These are phyloP conservation scores for Pelargonium cotyledonis DNA, from an alignment of 441 rosid genomes.

Conservation along the genomic window DNA sequence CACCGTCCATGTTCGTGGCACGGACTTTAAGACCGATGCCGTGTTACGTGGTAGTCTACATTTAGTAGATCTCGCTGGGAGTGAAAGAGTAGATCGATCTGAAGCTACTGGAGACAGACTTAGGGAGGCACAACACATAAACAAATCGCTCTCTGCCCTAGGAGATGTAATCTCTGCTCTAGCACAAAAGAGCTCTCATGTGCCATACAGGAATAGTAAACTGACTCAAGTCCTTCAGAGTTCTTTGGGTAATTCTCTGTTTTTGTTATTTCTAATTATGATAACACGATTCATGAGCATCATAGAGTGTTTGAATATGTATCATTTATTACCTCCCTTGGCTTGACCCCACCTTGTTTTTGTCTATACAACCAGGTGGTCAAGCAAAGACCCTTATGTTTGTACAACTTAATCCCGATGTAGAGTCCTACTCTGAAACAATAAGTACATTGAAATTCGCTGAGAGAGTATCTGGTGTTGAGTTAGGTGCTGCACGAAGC, in stretches of 20 bases:
- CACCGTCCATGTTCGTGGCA: constrained; percentile 37
- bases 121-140: constrained; percentile 93
- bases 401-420: constrained; percentile 93
- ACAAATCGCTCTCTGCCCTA: constrained; percentile 91
- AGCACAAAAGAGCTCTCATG: constrained; percentile 80
- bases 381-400: constrained; percentile 98
- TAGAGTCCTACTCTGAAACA: constrained; percentile 71
- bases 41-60: constrained; percentile 68
- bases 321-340: constrained; percentile 8
- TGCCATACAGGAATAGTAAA: constrained; percentile 94
- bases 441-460: constrained; percentile 90
- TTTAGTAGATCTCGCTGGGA: constrained; percentile 97
- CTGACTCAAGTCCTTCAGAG: constrained; percentile 96
- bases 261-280: constrained; percentile 22
- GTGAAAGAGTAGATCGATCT: constrained; percentile 87
- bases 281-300: constrained; percentile 1
- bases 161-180: constrained; percentile 94
- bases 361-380: constrained; percentile 52
- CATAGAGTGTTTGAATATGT: constrained; percentile 7
- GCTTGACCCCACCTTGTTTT: constrained; percentile 39
- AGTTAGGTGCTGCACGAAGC: constrained; percentile 83
- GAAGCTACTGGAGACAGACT: constrained; percentile 78
- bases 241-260: constrained; percentile 53
- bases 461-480: constrained; percentile 92
- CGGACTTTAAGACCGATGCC: constrained; percentile 56